Base-by-base conservation (phyloP, 768 basidiomycete genomes). In the Gyrodon lividus region DNA sequence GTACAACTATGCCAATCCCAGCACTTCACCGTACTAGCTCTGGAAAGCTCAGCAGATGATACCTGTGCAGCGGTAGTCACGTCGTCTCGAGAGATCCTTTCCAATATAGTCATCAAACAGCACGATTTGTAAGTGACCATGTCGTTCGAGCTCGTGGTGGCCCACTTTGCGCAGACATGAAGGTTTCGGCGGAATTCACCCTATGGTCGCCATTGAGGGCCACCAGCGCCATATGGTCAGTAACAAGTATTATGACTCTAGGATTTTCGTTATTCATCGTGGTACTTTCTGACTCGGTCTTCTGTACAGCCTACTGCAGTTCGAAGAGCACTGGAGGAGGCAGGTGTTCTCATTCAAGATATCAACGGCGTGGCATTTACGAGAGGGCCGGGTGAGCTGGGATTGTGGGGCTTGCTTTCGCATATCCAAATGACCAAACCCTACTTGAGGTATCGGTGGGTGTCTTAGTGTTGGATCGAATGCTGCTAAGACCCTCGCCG, bases 31-130 rank as follows among this genome's bases (percentile, higher is more conserved):
- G 83, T 90, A 13, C 77, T 91, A 7, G 87, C 82, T 7, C 61
- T 96, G 33, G 94, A 97, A 69, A 86, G 87, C 2, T 94, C 92
- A 12, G 92, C 93, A 13, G 96, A 99, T 67, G 97, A 98, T 64
- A 90, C 93, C 1, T 96, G 93, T 60, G 92, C 86, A 14, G 88
- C 95, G 0, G 76, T 98, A 44, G 87, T 99, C 31, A 79, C 81
- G 17, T 88, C 86, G 1, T 72, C 79, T 7, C 78, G 82, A 17
- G 62, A 75, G 62, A 76, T 98, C 35, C 81, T 89, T 47, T 86
- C 92, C 2, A 96, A 94, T 66, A 80, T 98, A 5, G 86, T 98
- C 54, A 72, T 91, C 34, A 91, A 88, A 63, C 95, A 98, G 63
- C 79, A 89, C 54, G 63, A 77, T 35, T 63, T 84, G 83, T 85